phyloP scores from a whole-genome alignment of 345 rosid genomes.

The Melastoma malabathricum region DNA sequence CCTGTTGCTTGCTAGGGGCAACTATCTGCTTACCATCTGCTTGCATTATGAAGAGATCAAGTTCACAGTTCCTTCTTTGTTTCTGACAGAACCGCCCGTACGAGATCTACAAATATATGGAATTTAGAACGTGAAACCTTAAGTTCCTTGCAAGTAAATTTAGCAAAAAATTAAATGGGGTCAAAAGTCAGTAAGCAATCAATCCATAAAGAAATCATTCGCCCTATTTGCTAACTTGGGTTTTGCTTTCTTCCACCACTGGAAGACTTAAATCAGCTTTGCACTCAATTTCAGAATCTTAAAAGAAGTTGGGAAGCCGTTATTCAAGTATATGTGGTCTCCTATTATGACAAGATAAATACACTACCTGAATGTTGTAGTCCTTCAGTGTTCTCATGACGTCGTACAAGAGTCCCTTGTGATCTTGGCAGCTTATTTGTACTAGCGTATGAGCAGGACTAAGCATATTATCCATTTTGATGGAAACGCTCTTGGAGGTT shows the following conservation, averaged over 20 bases:
- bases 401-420: conserved; percentile 86
- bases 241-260: too few species aligned
- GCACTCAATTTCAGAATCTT: too few species aligned
- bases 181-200: too few species aligned
- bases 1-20: conserved; percentile 65
- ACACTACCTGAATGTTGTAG: conserved; percentile 71
- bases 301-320: not conserved
- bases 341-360: too few species aligned
- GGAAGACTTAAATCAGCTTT: too few species aligned
- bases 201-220: too few species aligned
- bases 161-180: too few species aligned
- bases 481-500: conserved; percentile 33
- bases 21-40: conserved; percentile 80
- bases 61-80: conserved; percentile 53
- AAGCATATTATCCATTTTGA: conserved; percentile 60
- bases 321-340: too few species aligned
- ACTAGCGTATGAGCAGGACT: conserved; percentile 84
- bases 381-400: conserved; percentile 93
- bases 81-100: conserved; percentile 67
- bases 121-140: too few species aligned
- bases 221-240: too few species aligned
- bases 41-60: conserved; percentile 80
- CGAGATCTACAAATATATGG: conserved; percentile 41
- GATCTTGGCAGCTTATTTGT: conserved; percentile 76
- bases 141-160: too few species aligned